Evolutionary conservation across 176 grass and related monocot species (phyloP), one percentile per base, ranked within the genome.

Genomic region (Microstegium vimineum): DNA sequence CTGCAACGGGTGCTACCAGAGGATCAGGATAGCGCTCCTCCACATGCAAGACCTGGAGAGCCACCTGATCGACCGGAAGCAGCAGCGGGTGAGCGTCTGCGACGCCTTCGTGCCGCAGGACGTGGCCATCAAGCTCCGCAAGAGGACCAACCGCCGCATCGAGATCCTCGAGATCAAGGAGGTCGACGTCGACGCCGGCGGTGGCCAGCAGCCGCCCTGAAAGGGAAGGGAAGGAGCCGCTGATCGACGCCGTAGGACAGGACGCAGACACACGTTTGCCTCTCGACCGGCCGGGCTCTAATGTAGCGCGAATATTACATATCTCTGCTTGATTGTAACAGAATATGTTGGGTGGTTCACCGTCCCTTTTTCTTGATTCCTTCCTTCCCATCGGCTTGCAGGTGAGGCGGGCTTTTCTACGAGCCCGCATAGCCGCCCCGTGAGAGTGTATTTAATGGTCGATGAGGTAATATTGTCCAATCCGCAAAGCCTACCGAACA

Each of bases 81-180:
- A 89, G 65, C 81, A 82, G 8, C 83, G 74, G 71, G 92, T 97
- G 68, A 87, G 77, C 34, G 73, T 97, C 30, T 75, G 57, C 5
- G 90, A 88, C 17, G 46, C 62, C 18, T 94, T 97, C 71, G 83
- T 88, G 68, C 92, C 92, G 16, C 94, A 92, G 79, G 94, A 97
- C 74, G 90, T 94, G 28, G 94, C 94, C 16, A 94, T 94, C 71
- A 90, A 66, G 81, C 85, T 97, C 61, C 86, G 92, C 45, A 97
- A 87, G 73, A 89, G 75, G 81, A 89, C 81, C 23, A 92, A 94
- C 83, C 87, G 94, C 20, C 83, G 88, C 57, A 90, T 97, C 49
- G 85, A 94, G 87, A 97, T 97, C 46, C 69, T 97, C 25, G 94
- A 97, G 42, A 81, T 97, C 73, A 90, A 90, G 86, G 94, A 94